Evolutionary conservation across 192 early-diverging fungal species (phyloP).

Genomic region (Diversispora epigaea): DNA sequence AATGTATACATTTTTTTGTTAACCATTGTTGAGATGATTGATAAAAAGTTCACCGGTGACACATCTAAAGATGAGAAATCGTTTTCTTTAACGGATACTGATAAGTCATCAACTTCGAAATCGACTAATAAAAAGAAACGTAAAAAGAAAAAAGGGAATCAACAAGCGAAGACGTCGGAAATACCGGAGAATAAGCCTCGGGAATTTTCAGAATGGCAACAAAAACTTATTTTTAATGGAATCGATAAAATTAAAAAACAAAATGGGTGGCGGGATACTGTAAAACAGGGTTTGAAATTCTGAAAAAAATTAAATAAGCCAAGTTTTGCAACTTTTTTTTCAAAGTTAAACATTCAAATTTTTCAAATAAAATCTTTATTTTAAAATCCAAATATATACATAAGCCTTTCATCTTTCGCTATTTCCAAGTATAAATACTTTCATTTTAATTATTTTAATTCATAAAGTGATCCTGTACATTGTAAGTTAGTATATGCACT

Average conservation of each 20-base stretch:
- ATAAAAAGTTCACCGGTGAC: not conserved
- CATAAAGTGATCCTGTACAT: no score
- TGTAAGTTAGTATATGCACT: no score
- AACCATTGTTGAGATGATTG: slow-evolving; percentile 1
- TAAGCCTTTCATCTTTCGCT: no score
- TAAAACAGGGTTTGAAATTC: not conserved
- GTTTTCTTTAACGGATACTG: not conserved
- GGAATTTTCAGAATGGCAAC: slow-evolving; percentile 1
- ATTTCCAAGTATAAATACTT: no score
- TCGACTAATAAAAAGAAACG: not conserved
- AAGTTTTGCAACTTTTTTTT: no score
- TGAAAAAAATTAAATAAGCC: not conserved
- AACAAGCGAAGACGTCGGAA: not conserved
- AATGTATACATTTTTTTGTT: slow-evolving; percentile 13
- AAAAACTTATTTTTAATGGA: not conserved
- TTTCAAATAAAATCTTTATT: no score
- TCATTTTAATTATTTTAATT: no score
- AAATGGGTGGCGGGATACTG: not conserved
- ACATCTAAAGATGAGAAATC: not conserved
- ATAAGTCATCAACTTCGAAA: not conserved
- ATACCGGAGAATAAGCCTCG: not conserved
- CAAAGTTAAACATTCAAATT: no score
- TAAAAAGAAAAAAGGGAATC: not conserved
- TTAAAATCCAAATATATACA: no score
- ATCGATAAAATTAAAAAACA: slow-evolving; percentile 8